Percentiles rank a stretch among this genome's conserved stretches.
These are phyloP conservation scores for Clonostachys solani DNA, from an alignment of 2,329 filamentous ascomycete genomes.

Conservation along the genomic window DNA sequence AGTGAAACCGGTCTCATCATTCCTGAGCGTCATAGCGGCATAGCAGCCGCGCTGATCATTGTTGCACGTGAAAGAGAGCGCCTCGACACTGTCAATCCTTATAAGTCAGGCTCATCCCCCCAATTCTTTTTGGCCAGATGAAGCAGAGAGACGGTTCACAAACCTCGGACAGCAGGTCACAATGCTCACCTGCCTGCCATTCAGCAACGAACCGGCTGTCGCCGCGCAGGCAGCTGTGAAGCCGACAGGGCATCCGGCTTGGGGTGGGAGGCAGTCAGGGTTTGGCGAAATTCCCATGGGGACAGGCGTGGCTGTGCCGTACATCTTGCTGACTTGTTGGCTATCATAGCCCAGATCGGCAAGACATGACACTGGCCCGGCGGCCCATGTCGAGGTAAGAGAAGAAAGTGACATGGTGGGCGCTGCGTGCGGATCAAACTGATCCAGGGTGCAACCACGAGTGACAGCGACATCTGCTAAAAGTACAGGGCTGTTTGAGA, in stretches of 20 bases:
- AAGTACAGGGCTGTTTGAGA: no score
- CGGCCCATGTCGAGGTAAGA: slow-evolving; percentile 6
- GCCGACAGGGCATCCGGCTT: slow-evolving; percentile 4
- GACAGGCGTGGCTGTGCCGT: slow-evolving; percentile 7
- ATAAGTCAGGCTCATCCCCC: no score
- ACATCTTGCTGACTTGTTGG: slow-evolving; percentile 5
- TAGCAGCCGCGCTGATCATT: no score
- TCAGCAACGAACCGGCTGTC: neutral
- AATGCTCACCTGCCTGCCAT: slow-evolving; percentile 2
- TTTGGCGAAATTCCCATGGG: slow-evolving; percentile 4
- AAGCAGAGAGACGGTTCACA: no score
- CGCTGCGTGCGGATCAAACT: no score
- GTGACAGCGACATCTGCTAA: no score
- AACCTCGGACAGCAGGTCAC: slow-evolving; percentile 8
- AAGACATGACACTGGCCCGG: slow-evolving; percentile 5
- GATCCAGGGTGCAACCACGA: no score
- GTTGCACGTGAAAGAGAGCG: no score
- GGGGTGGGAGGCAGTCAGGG: slow-evolving; percentile 6
- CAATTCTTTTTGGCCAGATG: no score
- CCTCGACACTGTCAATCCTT: no score
- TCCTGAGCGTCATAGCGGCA: no score
- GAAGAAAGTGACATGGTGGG: neutral
- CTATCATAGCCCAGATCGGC: slow-evolving; percentile 1
- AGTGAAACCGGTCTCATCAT: no score
- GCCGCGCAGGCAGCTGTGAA: slow-evolving; percentile 8